Percentiles rank a stretch among this genome's conserved stretches.
Conservation (phyloP, 1,284 basidiomycete genomes). For the Cutaneotrichosporon spelunceum region DNA sequence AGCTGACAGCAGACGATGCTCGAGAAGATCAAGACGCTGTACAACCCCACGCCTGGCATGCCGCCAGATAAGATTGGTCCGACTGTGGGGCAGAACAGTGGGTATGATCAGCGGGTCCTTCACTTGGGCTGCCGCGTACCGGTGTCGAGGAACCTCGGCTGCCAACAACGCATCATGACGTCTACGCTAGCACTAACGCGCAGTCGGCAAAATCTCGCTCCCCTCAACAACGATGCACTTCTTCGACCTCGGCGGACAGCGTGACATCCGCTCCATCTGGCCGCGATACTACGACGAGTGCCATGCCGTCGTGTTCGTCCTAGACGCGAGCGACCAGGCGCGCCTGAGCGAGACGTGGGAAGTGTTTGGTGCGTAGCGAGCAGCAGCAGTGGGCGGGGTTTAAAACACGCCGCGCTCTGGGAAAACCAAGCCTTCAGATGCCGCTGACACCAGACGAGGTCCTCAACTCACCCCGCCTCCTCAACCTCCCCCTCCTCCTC, state of each 20-base stretch:
- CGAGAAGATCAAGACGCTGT: slow-evolving; percentile 87
- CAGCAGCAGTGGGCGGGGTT: background rate
- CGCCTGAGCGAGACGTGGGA: slow-evolving; percentile 86
- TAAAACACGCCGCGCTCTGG: too few relatives aligned
- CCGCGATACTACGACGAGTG: slow-evolving; percentile 89
- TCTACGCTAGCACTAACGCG: background rate
- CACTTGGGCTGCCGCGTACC: background rate
- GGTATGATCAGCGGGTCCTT: slow-evolving; percentile 29
- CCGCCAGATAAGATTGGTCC: slow-evolving; percentile 85
- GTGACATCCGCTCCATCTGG: slow-evolving; percentile 89
- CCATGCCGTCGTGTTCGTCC: slow-evolving; percentile 86
- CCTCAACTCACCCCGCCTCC: slow-evolving; percentile 75
- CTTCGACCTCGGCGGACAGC: slow-evolving; percentile 89
- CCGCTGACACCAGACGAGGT: slow-evolving; percentile 64
- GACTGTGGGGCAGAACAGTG: slow-evolving; percentile 92
- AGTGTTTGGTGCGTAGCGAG: slow-evolving; percentile 72
- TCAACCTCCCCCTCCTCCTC: slow-evolving; percentile 79
- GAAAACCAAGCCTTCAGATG: background rate
- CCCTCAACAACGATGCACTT: slow-evolving; percentile 89
- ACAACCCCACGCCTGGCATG: slow-evolving; percentile 77
- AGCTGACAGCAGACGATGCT: slow-evolving; percentile 65
- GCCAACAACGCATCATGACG: background rate
- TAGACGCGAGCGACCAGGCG: slow-evolving; percentile 83
- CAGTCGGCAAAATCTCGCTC: slow-evolving; percentile 84
- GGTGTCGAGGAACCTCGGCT: background rate